Conservation (phyloP, 148 eudicot species). For the Rhododendron mucronatum region DNA sequence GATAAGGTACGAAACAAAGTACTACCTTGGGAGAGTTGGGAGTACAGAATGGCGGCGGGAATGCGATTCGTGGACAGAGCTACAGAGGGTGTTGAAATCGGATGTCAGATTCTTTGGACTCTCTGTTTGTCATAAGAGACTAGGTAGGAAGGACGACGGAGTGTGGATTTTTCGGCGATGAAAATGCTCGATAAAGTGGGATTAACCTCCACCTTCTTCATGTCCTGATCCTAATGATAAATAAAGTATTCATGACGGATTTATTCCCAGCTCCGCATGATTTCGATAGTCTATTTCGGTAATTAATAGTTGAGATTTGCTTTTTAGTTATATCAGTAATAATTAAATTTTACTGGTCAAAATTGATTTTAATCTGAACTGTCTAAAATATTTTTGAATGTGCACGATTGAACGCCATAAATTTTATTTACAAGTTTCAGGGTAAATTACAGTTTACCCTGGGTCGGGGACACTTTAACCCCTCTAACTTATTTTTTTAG, state of each 20-base stretch:
- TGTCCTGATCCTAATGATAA: background rate
- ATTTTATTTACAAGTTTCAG: too few relatives aligned
- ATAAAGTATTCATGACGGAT: too few relatives aligned
- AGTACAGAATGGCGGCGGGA: background rate
- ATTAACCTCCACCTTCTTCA: conserved; percentile 8
- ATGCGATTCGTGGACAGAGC: conserved; percentile 13
- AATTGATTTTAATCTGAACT: too few relatives aligned
- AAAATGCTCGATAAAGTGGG: conserved; percentile 12
- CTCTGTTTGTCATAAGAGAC: background rate
- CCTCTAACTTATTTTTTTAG: too few relatives aligned
- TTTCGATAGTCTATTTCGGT: fast-evolving
- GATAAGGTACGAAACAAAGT: background rate
- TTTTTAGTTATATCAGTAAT: too few relatives aligned
- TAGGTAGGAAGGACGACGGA: background rate
- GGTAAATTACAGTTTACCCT: too few relatives aligned
- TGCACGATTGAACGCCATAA: too few relatives aligned
- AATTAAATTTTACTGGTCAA: too few relatives aligned
- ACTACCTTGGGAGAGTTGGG: background rate
- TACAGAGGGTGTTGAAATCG: conserved; percentile 18
- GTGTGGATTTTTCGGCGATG: conserved; percentile 24
- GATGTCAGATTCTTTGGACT: conserved; percentile 25
- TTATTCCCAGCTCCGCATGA: too few relatives aligned
- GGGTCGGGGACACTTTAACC: too few relatives aligned
- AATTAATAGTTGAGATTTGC: too few relatives aligned
- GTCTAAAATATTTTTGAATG: too few relatives aligned